phyloP scores from a whole-genome alignment of 1,284 basidiomycete genomes.

The Dichomitus squalens region DNA sequence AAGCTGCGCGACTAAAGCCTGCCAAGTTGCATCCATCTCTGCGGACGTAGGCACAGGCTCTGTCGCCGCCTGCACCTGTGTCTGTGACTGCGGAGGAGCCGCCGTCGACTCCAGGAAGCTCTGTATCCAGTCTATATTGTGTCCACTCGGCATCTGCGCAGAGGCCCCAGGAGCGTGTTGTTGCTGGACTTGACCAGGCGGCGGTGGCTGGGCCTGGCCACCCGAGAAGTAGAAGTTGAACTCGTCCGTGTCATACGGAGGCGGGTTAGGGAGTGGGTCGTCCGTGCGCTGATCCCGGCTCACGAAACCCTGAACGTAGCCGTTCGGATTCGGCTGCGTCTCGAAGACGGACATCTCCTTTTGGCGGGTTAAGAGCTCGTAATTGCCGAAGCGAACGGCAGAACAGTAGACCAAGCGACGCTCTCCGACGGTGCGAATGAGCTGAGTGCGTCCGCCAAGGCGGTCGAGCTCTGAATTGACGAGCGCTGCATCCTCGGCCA shows the following conservation, averaged over 20 bases:
- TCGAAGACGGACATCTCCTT: constrained; percentile 8
- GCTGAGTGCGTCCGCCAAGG: constrained; percentile 60
- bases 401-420: constrained; percentile 7
- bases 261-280: constrained; percentile 4
- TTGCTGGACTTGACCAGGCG: constrained; percentile 4
- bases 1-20: constrained; percentile 65
- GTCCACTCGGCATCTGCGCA: constrained; percentile 12
- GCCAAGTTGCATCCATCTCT: constrained; percentile 60
- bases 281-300: constrained; percentile 42
- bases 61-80: constrained; percentile 11
- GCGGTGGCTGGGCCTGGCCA: not conserved
- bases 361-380: not conserved
- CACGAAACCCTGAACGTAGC: constrained; percentile 40
- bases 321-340: constrained; percentile 18
- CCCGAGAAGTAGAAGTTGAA: constrained; percentile 2
- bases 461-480: constrained; percentile 60
- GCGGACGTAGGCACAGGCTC: constrained; percentile 28
- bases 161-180: not conserved
- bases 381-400: not conserved
- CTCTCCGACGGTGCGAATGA: constrained; percentile 23
- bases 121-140: constrained; percentile 14
- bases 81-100: constrained; percentile 1
- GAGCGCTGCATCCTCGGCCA: constrained; percentile 29
- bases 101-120: constrained; percentile 4
- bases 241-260: not conserved